A percentile compares a stretch with the other conserved stretches of the same genome.
Evolutionary conservation across 2,329 filamentous ascomycete genomes (phyloP).

Genomic region (Calycina herbarum): DNA sequence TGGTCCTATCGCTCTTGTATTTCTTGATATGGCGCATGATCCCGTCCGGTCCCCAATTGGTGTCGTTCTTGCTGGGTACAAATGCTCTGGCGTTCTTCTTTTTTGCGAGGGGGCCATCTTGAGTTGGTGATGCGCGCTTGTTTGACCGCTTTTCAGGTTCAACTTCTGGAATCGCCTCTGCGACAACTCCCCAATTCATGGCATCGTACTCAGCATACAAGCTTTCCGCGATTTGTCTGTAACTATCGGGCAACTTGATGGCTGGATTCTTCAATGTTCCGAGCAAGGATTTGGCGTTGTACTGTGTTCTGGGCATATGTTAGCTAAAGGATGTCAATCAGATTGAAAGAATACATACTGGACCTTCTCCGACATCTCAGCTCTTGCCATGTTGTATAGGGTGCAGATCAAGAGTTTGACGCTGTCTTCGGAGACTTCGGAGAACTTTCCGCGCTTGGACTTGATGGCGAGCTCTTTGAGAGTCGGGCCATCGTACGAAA

Average conservation of each 20-base stretch:
- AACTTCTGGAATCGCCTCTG: neutral
- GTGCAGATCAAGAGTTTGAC: neutral
- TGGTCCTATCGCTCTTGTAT: neutral
- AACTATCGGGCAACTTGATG: neutral
- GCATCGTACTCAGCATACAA: slow-evolving; percentile 8
- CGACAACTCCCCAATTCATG: slow-evolving; percentile 8
- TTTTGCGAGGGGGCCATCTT: neutral
- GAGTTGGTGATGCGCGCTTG: neutral
- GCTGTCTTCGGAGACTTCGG: neutral
- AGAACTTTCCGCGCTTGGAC: neutral
- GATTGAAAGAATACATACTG: slow-evolving; percentile 3
- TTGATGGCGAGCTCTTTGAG: neutral
- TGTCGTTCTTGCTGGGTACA: neutral
- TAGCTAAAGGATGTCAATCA: neutral
- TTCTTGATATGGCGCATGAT: slow-evolving; percentile 13
- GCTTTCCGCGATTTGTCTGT: slow-evolving; percentile 8
- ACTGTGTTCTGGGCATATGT: neutral
- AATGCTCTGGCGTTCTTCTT: neutral
- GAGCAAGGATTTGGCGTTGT: neutral
- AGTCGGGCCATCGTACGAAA: neutral
- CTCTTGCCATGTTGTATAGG: neutral
- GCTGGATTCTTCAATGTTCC: neutral
- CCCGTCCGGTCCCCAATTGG: slow-evolving; percentile 9
- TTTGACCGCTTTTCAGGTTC: neutral
- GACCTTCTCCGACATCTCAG: slow-evolving; percentile 6